phyloP scores from a whole-genome alignment of 2,329 filamentous ascomycete species.

The Raffaelea arxii region DNA sequence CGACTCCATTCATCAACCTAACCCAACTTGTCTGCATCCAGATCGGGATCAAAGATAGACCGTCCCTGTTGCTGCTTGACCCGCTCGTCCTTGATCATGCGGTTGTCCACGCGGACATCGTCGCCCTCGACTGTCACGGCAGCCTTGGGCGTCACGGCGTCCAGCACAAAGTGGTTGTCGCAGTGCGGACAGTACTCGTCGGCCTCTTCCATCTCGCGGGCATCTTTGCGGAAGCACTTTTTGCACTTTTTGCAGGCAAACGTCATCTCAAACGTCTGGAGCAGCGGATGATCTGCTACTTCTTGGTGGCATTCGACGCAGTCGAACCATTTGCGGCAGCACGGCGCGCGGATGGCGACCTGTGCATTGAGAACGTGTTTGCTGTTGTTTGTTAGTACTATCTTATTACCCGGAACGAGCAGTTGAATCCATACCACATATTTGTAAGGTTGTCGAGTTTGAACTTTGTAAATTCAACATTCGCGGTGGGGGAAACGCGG shows the following conservation, averaged over 20 bases:
- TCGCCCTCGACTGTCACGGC: constrained; percentile 82
- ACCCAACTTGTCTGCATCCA: constrained; percentile 66
- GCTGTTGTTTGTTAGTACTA: constrained; percentile 40
- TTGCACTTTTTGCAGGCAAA: constrained; percentile 99
- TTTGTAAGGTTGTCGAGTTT: background rate
- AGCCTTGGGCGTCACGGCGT: constrained; percentile 75
- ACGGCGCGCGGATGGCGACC: constrained; percentile 89
- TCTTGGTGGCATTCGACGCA: constrained; percentile 92
- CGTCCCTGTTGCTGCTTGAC: constrained; percentile 48
- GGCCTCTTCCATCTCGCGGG: constrained; percentile 83
- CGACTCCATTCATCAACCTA: constrained; percentile 28
- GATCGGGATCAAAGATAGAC: constrained; percentile 67
- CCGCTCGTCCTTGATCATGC: constrained; percentile 90
- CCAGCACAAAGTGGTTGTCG: constrained; percentile 95
- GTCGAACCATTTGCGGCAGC: constrained; percentile 98
- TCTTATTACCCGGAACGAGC: background rate
- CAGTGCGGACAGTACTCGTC: constrained; percentile 99
- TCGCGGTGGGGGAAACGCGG: no score
- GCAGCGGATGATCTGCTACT: constrained; percentile 64
- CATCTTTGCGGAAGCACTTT: constrained; percentile 95
- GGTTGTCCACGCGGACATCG: constrained; percentile 73
- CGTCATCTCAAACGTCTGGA: constrained; percentile 74
- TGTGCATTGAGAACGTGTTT: constrained; percentile 98
- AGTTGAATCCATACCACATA: constrained; percentile 2
- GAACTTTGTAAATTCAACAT: no score